Conservation (phyloP, 306 rosid species). For the Echinosophora koreensis region DNA sequence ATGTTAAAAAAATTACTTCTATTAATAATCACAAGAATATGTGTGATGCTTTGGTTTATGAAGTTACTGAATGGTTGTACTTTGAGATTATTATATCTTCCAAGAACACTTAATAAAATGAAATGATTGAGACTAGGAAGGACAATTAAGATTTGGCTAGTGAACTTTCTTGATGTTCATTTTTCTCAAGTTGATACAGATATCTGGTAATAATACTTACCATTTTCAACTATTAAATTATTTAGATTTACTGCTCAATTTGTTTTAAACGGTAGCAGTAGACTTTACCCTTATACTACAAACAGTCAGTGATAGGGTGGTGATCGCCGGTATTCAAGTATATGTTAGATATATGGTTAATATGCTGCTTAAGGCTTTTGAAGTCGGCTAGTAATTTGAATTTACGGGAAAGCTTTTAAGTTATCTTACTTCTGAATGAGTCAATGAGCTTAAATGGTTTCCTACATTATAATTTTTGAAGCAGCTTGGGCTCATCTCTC, state of each 20-base stretch:
- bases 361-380: too few relatives aligned
- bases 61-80: conserved; percentile 25
- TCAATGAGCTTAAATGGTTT: too few relatives aligned
- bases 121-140: conserved; percentile 21
- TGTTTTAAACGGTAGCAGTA: too few relatives aligned
- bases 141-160: conserved; percentile 27
- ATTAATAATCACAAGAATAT: conserved; percentile 6
- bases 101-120: conserved; percentile 24
- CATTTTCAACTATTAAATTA: background rate
- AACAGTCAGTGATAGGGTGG: too few relatives aligned
- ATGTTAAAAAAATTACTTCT: conserved; percentile 50
- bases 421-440: too few relatives aligned
- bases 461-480: too few relatives aligned
- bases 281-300: too few relatives aligned
- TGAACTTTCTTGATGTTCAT: conserved; percentile 5
- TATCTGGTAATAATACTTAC: background rate
- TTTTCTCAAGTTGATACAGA: background rate
- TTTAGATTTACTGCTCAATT: background rate
- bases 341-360: too few relatives aligned
- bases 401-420: too few relatives aligned
- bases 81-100: conserved; percentile 37
- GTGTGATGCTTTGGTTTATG: conserved; percentile 20
- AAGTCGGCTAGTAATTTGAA: too few relatives aligned
- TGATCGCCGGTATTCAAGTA: too few relatives aligned
- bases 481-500: too few relatives aligned